phyloP scores from a whole-genome alignment of 2,329 filamentous ascomycete species.

The Alternaria consortialis region DNA sequence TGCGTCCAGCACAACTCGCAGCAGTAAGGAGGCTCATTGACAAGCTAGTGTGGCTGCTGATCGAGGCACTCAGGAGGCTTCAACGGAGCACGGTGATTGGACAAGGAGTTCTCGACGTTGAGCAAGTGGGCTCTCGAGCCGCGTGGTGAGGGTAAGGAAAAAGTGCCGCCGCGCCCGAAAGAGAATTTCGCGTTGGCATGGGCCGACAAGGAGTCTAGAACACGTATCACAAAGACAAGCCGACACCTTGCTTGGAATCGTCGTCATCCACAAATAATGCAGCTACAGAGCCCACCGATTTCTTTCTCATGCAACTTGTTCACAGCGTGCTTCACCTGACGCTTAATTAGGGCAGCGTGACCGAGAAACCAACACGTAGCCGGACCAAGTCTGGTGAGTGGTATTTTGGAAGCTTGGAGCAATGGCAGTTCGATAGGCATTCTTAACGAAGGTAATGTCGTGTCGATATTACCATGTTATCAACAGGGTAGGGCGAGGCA shows the following conservation, averaged over 20 bases:
- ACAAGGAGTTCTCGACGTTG: constrained; percentile 17
- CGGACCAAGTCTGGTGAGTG: constrained; percentile 2
- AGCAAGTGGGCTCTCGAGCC: constrained; percentile 26
- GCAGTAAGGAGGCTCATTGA: constrained; percentile 23
- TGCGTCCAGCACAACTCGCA: constrained; percentile 11
- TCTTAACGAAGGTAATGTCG: background rate
- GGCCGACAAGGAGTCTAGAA: constrained; percentile 46
- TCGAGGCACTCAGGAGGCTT: constrained; percentile 19
- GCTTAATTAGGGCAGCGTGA: constrained; percentile 22
- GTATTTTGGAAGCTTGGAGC: background rate
- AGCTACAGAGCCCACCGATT: constrained; percentile 21
- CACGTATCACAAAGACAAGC: constrained; percentile 28
- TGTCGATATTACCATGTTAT: constrained; percentile 24
- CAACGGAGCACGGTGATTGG: constrained; percentile 29
- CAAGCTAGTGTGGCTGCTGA: constrained; percentile 23
- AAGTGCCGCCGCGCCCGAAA: constrained; percentile 37
- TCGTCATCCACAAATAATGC: constrained; percentile 31
- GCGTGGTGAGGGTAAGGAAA: constrained; percentile 27
- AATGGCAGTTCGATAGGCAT: background rate
- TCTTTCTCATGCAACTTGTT: constrained; percentile 27
- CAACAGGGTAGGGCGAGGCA: constrained; percentile 24
- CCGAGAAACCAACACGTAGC: constrained; percentile 17
- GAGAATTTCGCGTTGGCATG: constrained; percentile 38
- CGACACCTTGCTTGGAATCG: constrained; percentile 33
- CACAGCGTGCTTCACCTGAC: constrained; percentile 19